Conservation (phyloP, 164 flowering plant species). For the Amborella trichopoda region DNA sequence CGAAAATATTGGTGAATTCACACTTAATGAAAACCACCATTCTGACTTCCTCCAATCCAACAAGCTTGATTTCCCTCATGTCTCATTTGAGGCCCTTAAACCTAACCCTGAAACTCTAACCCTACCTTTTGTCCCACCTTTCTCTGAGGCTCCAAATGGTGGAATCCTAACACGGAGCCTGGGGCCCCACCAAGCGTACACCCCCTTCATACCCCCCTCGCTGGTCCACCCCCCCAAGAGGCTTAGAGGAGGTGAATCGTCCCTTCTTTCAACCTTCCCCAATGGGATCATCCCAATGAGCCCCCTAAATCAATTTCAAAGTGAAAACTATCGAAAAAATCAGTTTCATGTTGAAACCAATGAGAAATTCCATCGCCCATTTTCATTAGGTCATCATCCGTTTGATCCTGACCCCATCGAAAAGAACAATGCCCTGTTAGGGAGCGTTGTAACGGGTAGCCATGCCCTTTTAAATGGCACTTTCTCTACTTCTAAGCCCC, state of each 20-base stretch:
- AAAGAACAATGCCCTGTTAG: constrained; percentile 12
- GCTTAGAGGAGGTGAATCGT: constrained; percentile 27
- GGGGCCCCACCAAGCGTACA: constrained; percentile 30
- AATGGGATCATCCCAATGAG: constrained; percentile 12
- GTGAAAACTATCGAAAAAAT: too few relatives aligned
- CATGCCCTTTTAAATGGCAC: constrained; percentile 79
- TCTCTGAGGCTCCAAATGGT: constrained; percentile 32
- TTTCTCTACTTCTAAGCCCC: constrained; percentile 75
- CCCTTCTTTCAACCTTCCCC: constrained; percentile 18
- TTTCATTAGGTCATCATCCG: constrained; percentile 23
- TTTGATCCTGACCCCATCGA: constrained; percentile 18
- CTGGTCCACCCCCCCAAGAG: constrained; percentile 39
- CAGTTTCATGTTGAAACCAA: constrained; percentile 31
- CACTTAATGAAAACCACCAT: constrained; percentile 19
- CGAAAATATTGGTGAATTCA: constrained; percentile 19
- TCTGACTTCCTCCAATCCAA: constrained; percentile 28
- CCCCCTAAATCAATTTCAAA: constrained; percentile 14
- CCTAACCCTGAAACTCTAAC: constrained; percentile 21
- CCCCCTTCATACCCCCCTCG: constrained; percentile 19
- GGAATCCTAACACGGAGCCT: constrained; percentile 29
- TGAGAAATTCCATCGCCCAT: constrained; percentile 24
- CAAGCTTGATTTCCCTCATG: constrained; percentile 43
- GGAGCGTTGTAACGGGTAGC: constrained; percentile 31
- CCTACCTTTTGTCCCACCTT: constrained; percentile 28
- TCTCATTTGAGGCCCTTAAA: constrained; percentile 37